Evolutionary conservation across 1,139 yeast genomes (phyloP).

Genomic region (Saccharomyces hybrid): DNA sequence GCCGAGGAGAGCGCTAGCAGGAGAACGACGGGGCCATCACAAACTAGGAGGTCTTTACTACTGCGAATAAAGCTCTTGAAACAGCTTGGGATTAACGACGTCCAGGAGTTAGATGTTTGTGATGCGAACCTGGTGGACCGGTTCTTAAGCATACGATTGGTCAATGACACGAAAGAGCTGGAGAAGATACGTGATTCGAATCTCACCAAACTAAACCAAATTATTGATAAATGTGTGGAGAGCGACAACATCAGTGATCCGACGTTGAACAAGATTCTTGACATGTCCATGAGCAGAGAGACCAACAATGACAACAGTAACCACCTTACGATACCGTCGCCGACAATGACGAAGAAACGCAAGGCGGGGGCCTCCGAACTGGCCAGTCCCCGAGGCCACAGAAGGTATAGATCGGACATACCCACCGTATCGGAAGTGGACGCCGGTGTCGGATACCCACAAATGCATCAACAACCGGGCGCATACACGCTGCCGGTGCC

Average conservation of each 20-base stretch:
- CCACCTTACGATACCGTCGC: not conserved
- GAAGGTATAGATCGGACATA: constrained; percentile 14
- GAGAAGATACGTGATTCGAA: constrained; percentile 17
- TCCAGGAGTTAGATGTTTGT: constrained; percentile 5
- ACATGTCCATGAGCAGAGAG: constrained; percentile 5
- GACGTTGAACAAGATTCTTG: constrained; percentile 13
- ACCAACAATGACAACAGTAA: not conserved
- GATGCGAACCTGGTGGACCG: constrained; percentile 13
- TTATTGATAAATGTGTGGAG: constrained; percentile 17
- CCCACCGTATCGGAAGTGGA: constrained; percentile 8
- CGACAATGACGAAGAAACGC: not conserved
- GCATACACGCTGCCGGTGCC: constrained; percentile 5
- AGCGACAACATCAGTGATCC: constrained; percentile 15
- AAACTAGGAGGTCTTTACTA: not conserved
- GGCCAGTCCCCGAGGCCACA: constrained; percentile 15
- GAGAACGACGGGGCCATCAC: not conserved
- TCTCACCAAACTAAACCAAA: constrained; percentile 12
- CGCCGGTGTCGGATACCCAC: not conserved
- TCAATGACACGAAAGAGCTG: constrained; percentile 14
- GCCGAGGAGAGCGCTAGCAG: not conserved
- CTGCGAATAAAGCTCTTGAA: constrained; percentile 8
- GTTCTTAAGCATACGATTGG: constrained; percentile 16
- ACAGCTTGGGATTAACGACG: constrained; percentile 14
- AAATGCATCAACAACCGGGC: not conserved
- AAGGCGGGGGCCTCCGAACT: constrained; percentile 6